Percentiles rank a stretch among this genome's conserved stretches.
phyloP scores from a whole-genome alignment of 345 rosid species.

The Durio zibethinus region DNA sequence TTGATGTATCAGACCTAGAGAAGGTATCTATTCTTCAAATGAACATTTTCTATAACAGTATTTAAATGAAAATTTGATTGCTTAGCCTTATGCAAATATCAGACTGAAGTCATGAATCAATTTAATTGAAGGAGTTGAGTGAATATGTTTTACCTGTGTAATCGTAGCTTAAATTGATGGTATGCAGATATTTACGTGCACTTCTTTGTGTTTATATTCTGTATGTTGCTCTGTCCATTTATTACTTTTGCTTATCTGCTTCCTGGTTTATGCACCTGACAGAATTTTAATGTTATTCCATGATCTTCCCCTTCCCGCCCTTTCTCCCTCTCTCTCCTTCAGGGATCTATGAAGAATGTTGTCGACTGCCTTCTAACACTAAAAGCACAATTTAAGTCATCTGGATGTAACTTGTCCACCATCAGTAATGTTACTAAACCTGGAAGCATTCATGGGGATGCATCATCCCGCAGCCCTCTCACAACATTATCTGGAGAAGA shows the following conservation, averaged over 20 bases:
- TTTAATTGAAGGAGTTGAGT: background rate
- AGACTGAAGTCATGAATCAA: background rate
- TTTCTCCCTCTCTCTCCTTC: background rate
- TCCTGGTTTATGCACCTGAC: background rate
- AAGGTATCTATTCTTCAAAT: slow-evolving; percentile 46
- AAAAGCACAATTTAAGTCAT: slow-evolving; percentile 30
- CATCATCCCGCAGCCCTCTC: slow-evolving; percentile 22
- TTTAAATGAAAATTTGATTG: background rate
- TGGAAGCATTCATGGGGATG: slow-evolving; percentile 24
- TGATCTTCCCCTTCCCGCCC: background rate
- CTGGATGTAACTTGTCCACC: slow-evolving; percentile 21
- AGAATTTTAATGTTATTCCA: background rate
- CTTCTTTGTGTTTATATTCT: background rate
- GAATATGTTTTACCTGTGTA: background rate
- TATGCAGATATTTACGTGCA: background rate
- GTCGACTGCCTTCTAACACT: slow-evolving; percentile 44
- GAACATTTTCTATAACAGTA: background rate
- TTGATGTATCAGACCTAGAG: slow-evolving; percentile 64
- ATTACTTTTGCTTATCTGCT: background rate
- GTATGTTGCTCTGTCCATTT: background rate
- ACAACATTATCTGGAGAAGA: slow-evolving; percentile 49
- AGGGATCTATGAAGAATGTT: slow-evolving; percentile 59
- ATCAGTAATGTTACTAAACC: slow-evolving; percentile 14
- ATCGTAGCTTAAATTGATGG: background rate
- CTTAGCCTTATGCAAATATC: background rate